Base-by-base conservation (phyloP, 2,329 filamentous ascomycete genomes). In the Zasmidium citrigriseum region DNA sequence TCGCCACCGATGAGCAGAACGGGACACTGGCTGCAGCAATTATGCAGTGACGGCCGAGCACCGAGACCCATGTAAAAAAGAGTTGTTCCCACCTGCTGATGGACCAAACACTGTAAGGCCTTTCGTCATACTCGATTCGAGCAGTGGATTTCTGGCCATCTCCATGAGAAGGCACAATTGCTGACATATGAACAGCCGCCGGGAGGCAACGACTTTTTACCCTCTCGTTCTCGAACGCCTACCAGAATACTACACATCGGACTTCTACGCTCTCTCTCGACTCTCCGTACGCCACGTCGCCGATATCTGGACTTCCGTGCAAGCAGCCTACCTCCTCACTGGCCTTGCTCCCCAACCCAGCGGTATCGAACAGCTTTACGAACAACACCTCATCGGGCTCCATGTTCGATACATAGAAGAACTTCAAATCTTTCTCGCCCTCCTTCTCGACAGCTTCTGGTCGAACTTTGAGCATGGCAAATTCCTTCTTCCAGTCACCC, bases 331-430 rank as follows among this genome's bases (percentile, higher is more conserved):
- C 46, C 20, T 44, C 52, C 38, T 55, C 46, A n/a, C 3, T 22
- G 2, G 45, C 46, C 18, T 27, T 27, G 9, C 48, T 18, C 18
- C 52, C 57, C 12, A 55, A 22, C 18, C 51, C 51, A 24, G 46
- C 52, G 7, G 21, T 55, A 29, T 59, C 57, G 24, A 59, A 59
- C 25, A 59, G n/a, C 52, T 55, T 59, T 21, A 55, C 46, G 16
- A 59, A 46, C 45, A 59, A 46, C 21, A 59, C 57, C 52, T 59
- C 57, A 34, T 59, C 52, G 22, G 57, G 44, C 46, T 59, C 24
- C 57, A 59, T 51, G 4, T 52, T 38, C 18, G 51, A 55, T 3
- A 55, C 46, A 34, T 59, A 55, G 21, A 24, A 55, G n/a, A 45
- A 59, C 24, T 50, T 46, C 20, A 55, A 24, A n/a, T 38, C 23